Evolutionary conservation across 2,329 filamentous ascomycete genomes (phyloP), one percentile per base, ranked within the genome.

Genomic region (Diaporthe nobilis): DNA sequence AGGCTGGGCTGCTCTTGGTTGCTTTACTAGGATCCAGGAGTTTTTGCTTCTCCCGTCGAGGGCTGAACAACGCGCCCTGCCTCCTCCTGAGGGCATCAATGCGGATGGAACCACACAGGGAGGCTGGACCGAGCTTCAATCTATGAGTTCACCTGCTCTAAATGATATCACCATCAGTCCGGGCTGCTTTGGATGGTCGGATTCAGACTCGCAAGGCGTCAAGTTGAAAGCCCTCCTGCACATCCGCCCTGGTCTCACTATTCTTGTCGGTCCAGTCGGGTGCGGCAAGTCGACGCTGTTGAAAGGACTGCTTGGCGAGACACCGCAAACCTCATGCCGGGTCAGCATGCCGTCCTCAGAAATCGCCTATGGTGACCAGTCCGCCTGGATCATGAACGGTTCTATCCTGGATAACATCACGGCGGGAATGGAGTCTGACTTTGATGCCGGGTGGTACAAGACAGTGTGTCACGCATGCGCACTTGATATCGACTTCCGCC

Each of bases 201-300:
- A 71, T 13, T 75, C 77, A 20, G 31, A 42, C 22, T 63, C 70
- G 3, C 72, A 77, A 5, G 58, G 75, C 4, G 68, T 80, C 44
- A 73, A 39, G 31, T 75, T 63, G 67, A 72, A 28, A 20, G 68
- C 73, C 37, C 28, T 58, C 20, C 25, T 75, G 57, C 31, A 74
- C 17, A 53, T 67, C 37, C n/a, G 44, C 28, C 3, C 44, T 2
- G 60, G 67, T 13, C 73, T 82, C 39, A 81, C 79, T 9, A 77
- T 82, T 5, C 34, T 85, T 2, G 76, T 83, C 8, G 85, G 84
- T 0, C 83, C 84, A 0, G 82, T 85, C 0, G 84, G 83, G 0
- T 83, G 79, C 34, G 84, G 85, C 13, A 86, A 85, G 73, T 82
- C 81, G 0, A 82, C 82, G 2, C 74, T 84, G 1, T 77, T 84